Evolutionary conservation across 257 asterid species (phyloP).

Genomic region (Leonotis leonurus): DNA sequence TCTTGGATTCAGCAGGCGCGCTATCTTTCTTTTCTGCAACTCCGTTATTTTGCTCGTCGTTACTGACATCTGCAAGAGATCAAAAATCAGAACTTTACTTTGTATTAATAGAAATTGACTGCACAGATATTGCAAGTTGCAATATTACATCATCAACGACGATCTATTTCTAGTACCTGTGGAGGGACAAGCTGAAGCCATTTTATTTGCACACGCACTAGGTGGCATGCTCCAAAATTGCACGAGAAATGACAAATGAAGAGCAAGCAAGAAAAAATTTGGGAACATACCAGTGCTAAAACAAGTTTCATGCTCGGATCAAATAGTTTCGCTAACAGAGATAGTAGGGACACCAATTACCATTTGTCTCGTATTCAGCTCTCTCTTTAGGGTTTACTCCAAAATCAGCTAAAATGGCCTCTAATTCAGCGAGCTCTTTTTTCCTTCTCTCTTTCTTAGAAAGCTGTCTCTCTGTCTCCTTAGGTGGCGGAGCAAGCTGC

Average conservation of each 20-base stretch:
- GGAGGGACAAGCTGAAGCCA: not conserved
- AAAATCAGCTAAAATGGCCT: slow-evolving; percentile 85
- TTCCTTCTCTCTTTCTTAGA: slow-evolving; percentile 92
- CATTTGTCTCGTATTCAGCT: slow-evolving; percentile 50
- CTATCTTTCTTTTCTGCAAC: slow-evolving; percentile 52
- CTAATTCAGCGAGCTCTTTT: slow-evolving; percentile 95
- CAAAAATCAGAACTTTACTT: not conserved
- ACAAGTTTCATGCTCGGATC: not conserved
- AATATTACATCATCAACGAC: not conserved
- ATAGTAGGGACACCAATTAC: slow-evolving; percentile 28
- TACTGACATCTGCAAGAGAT: slow-evolving; percentile 28
- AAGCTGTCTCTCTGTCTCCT: slow-evolving; percentile 81
- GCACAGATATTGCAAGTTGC: not conserved
- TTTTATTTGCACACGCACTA: not conserved
- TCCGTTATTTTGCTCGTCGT: slow-evolving; percentile 33
- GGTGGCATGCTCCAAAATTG: not conserved
- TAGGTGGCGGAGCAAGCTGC: slow-evolving; percentile 50
- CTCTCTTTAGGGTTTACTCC: slow-evolving; percentile 49
- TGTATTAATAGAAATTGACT: not conserved
- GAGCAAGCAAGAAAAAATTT: not conserved
- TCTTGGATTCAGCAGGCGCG: slow-evolving; percentile 70
- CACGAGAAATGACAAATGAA: not conserved
- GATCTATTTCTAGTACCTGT: not conserved
- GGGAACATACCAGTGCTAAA: not conserved
- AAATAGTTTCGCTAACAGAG: not conserved